phyloP scores from a whole-genome alignment of 257 asterid genomes.

The Misopates orontium region DNA sequence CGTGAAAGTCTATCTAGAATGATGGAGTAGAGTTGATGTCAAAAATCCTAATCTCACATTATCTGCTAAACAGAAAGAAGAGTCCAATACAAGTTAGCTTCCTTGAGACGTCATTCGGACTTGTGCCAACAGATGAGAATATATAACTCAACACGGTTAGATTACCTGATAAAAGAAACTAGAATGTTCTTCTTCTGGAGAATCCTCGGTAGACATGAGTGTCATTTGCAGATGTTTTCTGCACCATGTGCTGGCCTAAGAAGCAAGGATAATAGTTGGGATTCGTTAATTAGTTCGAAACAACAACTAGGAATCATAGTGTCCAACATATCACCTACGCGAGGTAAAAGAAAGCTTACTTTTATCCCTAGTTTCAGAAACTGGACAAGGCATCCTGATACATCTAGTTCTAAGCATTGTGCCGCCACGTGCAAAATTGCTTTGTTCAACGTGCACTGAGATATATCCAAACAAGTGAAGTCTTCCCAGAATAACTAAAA shows the following conservation, averaged over 20 bases:
- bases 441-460: slow-evolving; percentile 86
- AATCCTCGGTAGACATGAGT: slow-evolving; percentile 80
- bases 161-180: slow-evolving; percentile 78
- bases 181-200: slow-evolving; percentile 90
- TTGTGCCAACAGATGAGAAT: slow-evolving; percentile 15
- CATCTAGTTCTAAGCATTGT: slow-evolving; percentile 57
- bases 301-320: slow-evolving; percentile 9
- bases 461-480: slow-evolving; percentile 82
- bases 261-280: slow-evolving; percentile 17
- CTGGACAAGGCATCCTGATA: slow-evolving; percentile 60
- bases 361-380: slow-evolving; percentile 68
- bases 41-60: neutral
- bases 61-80: neutral
- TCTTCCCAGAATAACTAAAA: slow-evolving; percentile 83
- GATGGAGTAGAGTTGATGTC: slow-evolving; percentile 10
- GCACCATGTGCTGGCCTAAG: slow-evolving; percentile 81
- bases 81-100: neutral
- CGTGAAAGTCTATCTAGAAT: slow-evolving; percentile 1
- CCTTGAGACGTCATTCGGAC: slow-evolving; percentile 12
- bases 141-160: slow-evolving; percentile 10
- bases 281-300: slow-evolving; percentile 7
- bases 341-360: slow-evolving; percentile 43
- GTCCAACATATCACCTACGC: neutral
- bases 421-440: slow-evolving; percentile 70
- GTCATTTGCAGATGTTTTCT: slow-evolving; percentile 94